phyloP scores from a whole-genome alignment of 768 basidiomycete species.

The Serendipita indica region DNA sequence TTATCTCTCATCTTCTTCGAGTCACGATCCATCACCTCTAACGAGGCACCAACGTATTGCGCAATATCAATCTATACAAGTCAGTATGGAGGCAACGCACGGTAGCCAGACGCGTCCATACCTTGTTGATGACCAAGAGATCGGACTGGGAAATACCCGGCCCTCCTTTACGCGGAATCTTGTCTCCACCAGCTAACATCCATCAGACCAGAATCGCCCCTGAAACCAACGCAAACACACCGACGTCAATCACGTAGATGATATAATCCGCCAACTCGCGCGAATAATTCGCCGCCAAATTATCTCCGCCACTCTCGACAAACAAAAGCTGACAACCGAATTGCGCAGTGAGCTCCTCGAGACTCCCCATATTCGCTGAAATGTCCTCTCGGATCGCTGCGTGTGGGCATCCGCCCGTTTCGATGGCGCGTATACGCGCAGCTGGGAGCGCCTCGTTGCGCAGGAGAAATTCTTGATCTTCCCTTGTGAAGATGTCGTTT shows the following conservation, averaged over 20 bases:
- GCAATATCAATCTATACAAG: conserved; percentile 73
- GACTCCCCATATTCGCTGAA: conserved; percentile 88
- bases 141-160: conserved; percentile 96
- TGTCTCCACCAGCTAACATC: conserved; percentile 63
- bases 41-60: conserved; percentile 78
- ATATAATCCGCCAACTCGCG: conserved; percentile 95
- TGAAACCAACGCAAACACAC: conserved; percentile 27
- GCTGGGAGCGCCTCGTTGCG: conserved; percentile 75
- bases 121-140: conserved; percentile 91
- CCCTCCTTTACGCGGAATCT: conserved; percentile 95
- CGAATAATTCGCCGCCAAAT: conserved; percentile 93
- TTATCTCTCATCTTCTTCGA: conserved; percentile 86
- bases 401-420: conserved; percentile 96
- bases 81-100: background rate
- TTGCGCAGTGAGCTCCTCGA: conserved; percentile 86
- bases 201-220: background rate
- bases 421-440: conserved; percentile 83
- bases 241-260: conserved; percentile 79
- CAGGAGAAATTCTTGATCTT: conserved; percentile 96
- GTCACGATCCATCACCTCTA: conserved; percentile 90
- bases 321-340: conserved; percentile 74
- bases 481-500: conserved; percentile 98
- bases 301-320: conserved; percentile 94
- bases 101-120: conserved; percentile 18
- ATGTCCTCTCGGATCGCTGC: conserved; percentile 98